Percentiles rank a stretch among this genome's conserved stretches.
phyloP scores from a whole-genome alignment of 148 eudicot genomes.

The Tetragonia tetragonoides region DNA sequence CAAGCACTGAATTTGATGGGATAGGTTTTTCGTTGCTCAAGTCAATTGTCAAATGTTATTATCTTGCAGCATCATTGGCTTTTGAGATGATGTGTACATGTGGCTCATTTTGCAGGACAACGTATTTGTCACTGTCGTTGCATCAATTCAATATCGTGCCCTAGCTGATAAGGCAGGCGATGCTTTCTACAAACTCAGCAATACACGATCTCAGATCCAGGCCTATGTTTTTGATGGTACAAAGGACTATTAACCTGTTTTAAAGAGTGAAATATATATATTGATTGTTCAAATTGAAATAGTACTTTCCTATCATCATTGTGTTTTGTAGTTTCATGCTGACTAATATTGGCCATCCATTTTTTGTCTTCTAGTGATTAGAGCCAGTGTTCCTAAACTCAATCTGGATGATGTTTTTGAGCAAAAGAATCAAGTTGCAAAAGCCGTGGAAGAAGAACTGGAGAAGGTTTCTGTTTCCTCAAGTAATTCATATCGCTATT shows the following conservation, averaged over 20 bases:
- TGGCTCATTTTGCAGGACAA: constrained; percentile 40
- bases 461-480: constrained; percentile 41
- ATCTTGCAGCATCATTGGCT: too few species aligned
- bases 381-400: constrained; percentile 69
- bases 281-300: not conserved
- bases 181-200: constrained; percentile 62
- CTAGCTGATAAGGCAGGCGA: constrained; percentile 53
- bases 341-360: not conserved
- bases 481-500: not conserved
- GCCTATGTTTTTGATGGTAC: constrained; percentile 72
- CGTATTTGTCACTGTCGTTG: constrained; percentile 62
- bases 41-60: not conserved
- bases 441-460: constrained; percentile 65
- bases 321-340: not conserved
- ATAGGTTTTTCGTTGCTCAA: not conserved
- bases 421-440: constrained; percentile 71
- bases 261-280: not conserved
- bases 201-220: constrained; percentile 53
- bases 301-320: not conserved
- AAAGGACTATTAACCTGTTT: not conserved
- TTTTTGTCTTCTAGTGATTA: constrained; percentile 40
- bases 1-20: not conserved
- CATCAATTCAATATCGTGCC: constrained; percentile 61
- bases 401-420: constrained; percentile 62
- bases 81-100: not conserved